Base-by-base conservation (phyloP, 225 moss, liverwort and hornwort genomes). In the Sphagnum contortum region DNA sequence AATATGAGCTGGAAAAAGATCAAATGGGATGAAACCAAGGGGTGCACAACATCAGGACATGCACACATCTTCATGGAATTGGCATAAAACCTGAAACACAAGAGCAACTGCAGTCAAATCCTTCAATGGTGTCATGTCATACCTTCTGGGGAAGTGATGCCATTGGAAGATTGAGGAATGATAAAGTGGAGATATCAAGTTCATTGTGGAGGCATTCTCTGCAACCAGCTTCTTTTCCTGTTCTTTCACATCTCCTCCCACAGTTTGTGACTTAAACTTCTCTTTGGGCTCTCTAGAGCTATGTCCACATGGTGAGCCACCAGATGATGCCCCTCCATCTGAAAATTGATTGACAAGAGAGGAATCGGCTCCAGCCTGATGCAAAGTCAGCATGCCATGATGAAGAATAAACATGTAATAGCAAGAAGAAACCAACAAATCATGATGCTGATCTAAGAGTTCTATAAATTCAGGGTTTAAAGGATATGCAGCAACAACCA, bases 331-430 rank as follows among this genome's bases (percentile, higher is more conserved):
- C 50, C 80, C 83, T 47, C 56, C 83, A 68, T 84, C 83, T 48
- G 75, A 84, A 67, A 68, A 57, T 45, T 63, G 49, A 65, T 75
- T 77, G 66, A 72, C 80, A 29, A 75, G 72, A 51, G 80, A 77
- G 59, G 80, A 83, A 68, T 55, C 62, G 68, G 80, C 79, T 69
- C 56, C 83, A 67, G 66, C 80, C 83, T 84, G 73, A 44, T 46
- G 58, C 45, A 3, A 3, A 13, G 59, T 59, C 29, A 62, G 49
- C 64, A 69, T 4, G 29, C 29, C 29, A 29, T 29, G 29, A 29
- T 29, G 29, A 29, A 29, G 29, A 29, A 29, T 29, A 29, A 29
- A 29, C 29, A 29, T 0, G 29, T 29, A 29, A 29, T 29, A 29
- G 29, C 29, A 29, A 29, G 29, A 29, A 29, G 29, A 29, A 61